Conservation (phyloP, 345 rosid genomes). For the Pugionium cornutum region DNA sequence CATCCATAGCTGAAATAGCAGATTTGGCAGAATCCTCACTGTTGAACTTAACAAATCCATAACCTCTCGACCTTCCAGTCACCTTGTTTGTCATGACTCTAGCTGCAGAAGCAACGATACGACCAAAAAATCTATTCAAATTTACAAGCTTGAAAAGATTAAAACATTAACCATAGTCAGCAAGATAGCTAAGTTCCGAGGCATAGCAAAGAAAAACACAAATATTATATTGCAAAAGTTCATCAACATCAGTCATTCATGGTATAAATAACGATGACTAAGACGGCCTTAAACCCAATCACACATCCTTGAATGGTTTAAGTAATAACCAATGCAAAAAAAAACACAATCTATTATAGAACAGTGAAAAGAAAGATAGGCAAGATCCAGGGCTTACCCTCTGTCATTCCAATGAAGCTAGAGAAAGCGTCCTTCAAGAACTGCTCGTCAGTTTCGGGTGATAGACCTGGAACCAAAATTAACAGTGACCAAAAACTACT, state of each 20-base stretch:
- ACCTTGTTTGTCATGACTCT: slow-evolving; percentile 61
- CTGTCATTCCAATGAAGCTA: slow-evolving; percentile 47
- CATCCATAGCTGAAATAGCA: slow-evolving; percentile 73
- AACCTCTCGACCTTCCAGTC: slow-evolving; percentile 69
- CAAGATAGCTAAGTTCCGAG: neutral
- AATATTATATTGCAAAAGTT: slow-evolving; percentile 10
- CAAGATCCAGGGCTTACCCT: slow-evolving; percentile 42
- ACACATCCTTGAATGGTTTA: slow-evolving; percentile 10
- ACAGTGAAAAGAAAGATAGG: neutral
- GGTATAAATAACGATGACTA: slow-evolving; percentile 8
- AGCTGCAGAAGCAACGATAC: slow-evolving; percentile 46
- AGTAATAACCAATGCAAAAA: neutral
- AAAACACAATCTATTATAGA: neutral
- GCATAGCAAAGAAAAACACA: slow-evolving; percentile 7
- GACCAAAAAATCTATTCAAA: neutral
- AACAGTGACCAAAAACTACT: slow-evolving; percentile 8
- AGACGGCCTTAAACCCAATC: neutral
- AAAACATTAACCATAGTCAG: neutral
- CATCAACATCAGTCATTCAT: slow-evolving; percentile 8
- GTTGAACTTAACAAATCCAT: slow-evolving; percentile 60
- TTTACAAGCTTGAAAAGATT: neutral
- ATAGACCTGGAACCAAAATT: slow-evolving; percentile 41
- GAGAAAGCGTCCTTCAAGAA: slow-evolving; percentile 55
- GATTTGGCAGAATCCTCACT: slow-evolving; percentile 53
- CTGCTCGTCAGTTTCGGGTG: slow-evolving; percentile 47